phyloP scores from a whole-genome alignment of 2,329 filamentous ascomycete genomes.

The Aspergillus fructus region DNA sequence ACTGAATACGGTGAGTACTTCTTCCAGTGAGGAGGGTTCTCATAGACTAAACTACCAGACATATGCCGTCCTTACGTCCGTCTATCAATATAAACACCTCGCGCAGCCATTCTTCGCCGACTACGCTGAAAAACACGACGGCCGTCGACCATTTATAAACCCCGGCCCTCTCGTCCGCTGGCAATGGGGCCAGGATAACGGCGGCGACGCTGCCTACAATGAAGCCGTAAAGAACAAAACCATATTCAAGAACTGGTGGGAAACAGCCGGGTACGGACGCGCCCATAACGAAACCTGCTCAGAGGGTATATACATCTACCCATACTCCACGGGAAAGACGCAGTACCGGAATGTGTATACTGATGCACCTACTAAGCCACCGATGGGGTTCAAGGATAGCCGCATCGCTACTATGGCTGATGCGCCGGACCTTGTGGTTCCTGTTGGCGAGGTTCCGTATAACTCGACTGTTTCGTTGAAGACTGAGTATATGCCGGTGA shows the following conservation, averaged over 20 bases:
- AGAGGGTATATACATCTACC: neutral
- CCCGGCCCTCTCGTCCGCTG: constrained; percentile 28
- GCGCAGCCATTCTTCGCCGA: constrained; percentile 26
- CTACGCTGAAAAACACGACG: constrained; percentile 23
- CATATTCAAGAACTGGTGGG: constrained; percentile 19
- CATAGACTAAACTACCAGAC: constrained; percentile 10
- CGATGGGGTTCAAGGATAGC: neutral
- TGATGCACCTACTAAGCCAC: constrained; percentile 3
- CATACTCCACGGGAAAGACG: neutral
- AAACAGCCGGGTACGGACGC: neutral
- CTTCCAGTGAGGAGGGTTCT: too few species aligned
- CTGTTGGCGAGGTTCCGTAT: constrained; percentile 17
- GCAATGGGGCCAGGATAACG: constrained; percentile 19
- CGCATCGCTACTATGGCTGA: constrained; percentile 25
- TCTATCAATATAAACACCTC: constrained; percentile 20
- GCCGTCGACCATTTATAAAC: constrained; percentile 29
- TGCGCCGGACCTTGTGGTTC: constrained; percentile 27
- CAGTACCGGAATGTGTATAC: neutral
- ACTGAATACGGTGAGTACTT: neutral
- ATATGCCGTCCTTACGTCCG: constrained; percentile 19
- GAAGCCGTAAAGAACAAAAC: constrained; percentile 34
- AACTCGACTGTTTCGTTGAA: constrained; percentile 1
- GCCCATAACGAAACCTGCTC: neutral
- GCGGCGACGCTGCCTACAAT: constrained; percentile 18
- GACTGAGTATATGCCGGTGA: constrained; percentile 34